A percentile compares a stretch with the other conserved stretches of the same genome.
phyloP scores from a whole-genome alignment of 164 flowering plant genomes.

The Dillenia suffruticosa region DNA sequence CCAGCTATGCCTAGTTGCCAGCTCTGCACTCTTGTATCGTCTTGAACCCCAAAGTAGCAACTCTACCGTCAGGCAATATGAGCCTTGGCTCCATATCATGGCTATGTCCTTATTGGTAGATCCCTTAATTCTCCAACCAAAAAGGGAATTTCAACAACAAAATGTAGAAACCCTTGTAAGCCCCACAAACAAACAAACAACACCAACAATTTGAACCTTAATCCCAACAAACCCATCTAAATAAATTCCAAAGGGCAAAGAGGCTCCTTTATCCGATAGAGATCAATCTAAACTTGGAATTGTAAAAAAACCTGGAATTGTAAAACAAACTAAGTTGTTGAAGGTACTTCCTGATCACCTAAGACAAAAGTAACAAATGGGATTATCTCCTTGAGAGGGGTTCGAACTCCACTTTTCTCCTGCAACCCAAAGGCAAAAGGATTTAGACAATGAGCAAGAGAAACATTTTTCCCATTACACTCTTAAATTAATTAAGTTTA shows the following conservation, averaged over 20 bases:
- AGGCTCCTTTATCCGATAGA: background rate
- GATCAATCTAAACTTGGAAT: background rate
- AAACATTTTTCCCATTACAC: too few species aligned
- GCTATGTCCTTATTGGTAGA: too few species aligned
- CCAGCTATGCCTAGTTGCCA: too few species aligned
- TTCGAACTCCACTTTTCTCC: slow-evolving; percentile 31
- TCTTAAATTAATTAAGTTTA: too few species aligned
- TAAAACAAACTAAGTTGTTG: background rate
- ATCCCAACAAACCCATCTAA: background rate
- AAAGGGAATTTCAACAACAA: background rate
- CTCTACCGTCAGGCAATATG: too few species aligned
- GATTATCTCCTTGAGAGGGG: slow-evolving; percentile 19
- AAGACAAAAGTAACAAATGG: slow-evolving; percentile 81
- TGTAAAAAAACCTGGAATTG: background rate
- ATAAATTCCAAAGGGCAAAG: background rate
- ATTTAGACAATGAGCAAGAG: background rate
- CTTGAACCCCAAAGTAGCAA: too few species aligned
- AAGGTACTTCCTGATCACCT: slow-evolving; percentile 38
- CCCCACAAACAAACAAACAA: background rate
- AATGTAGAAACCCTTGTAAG: background rate
- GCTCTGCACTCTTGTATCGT: too few species aligned
- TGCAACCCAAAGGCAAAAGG: slow-evolving; percentile 28
- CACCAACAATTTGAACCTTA: too few species aligned
- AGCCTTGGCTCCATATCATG: too few species aligned
- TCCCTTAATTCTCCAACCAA: too few species aligned